A percentile compares a stretch with the other conserved stretches of the same genome.
Evolutionary conservation across 2,329 filamentous ascomycete species (phyloP).

Genomic region (Zopfia rhizophila): DNA sequence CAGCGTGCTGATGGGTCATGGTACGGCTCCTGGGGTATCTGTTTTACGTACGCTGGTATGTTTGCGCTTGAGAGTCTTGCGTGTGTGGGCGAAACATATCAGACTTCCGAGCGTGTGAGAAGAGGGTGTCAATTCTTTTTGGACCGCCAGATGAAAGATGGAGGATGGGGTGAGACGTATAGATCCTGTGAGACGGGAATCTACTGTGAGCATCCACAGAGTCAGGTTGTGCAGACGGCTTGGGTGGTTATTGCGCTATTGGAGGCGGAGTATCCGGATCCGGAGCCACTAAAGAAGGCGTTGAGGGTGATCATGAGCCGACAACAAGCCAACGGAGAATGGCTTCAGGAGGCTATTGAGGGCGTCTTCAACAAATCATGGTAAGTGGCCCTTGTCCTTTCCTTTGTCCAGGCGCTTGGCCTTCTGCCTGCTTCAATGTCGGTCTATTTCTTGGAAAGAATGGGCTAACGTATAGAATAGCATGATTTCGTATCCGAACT

Average conservation of each 20-base stretch:
- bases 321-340: constrained; percentile 90
- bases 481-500: constrained; percentile 99
- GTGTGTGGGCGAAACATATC: constrained; percentile 83
- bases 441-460: constrained; percentile 40
- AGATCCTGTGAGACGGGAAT: constrained; percentile 79
- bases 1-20: constrained; percentile 88
- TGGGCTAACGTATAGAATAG: constrained; percentile 54
- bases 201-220: constrained; percentile 80
- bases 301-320: constrained; percentile 84
- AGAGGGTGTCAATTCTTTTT: constrained; percentile 88
- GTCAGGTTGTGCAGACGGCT: constrained; percentile 92
- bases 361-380: constrained; percentile 99
- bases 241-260: constrained; percentile 87
- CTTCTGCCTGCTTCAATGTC: not conserved
- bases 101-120: constrained; percentile 74
- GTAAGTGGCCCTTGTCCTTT: constrained; percentile 57
- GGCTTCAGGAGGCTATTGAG: constrained; percentile 94
- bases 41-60: constrained; percentile 97
- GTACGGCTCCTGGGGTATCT: constrained; percentile 98
- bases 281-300: constrained; percentile 76
- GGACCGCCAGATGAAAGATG: constrained; percentile 84
- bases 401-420: no score
- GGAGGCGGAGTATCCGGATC: constrained; percentile 82
- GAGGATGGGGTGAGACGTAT: constrained; percentile 98
- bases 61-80: constrained; percentile 91